Percentiles rank a stretch among this genome's conserved stretches.
phyloP scores from a whole-genome alignment of 352 stramenopile genomes.

The Phytophthora litchii region DNA sequence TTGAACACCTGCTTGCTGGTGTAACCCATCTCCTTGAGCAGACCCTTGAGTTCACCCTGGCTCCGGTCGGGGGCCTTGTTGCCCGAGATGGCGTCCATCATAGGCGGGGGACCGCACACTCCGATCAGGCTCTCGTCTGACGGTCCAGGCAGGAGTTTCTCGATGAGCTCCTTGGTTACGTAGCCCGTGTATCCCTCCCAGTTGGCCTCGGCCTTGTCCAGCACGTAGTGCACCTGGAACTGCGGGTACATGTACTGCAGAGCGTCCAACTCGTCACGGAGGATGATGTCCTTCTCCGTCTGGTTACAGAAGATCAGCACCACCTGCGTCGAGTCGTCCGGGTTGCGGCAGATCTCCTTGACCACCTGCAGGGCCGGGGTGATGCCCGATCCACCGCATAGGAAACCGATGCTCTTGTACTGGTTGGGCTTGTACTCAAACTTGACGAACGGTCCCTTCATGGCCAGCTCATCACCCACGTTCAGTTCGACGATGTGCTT shows the following conservation, averaged over 20 bases:
- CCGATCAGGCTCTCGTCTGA: conserved; percentile 70
- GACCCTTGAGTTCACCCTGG: conserved; percentile 73
- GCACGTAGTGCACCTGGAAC: conserved; percentile 69
- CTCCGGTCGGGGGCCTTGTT: conserved; percentile 81
- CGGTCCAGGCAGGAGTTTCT: conserved; percentile 69
- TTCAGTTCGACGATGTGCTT: conserved; percentile 82
- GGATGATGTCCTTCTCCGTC: conserved; percentile 83
- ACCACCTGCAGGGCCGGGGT: conserved; percentile 79
- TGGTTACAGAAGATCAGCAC: conserved; percentile 86
- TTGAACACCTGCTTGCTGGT: conserved; percentile 70
- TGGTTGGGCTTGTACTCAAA: conserved; percentile 86
- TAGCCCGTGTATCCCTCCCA: conserved; percentile 72
- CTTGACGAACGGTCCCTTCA: conserved; percentile 90
- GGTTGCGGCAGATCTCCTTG: conserved; percentile 79
- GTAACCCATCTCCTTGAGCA: conserved; percentile 78
- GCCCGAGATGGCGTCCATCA: conserved; percentile 83
- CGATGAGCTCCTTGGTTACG: conserved; percentile 71
- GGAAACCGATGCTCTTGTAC: conserved; percentile 79
- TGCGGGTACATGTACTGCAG: conserved; percentile 66
- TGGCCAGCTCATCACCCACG: conserved; percentile 75
- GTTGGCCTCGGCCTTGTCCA: conserved; percentile 44
- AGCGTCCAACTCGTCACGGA: conserved; percentile 77
- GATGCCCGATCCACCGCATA: conserved; percentile 85
- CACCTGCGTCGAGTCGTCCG: conserved; percentile 80
- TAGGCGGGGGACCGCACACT: conserved; percentile 84